These are phyloP conservation scores for Polyporus tsugae DNA, from an alignment of 1,284 basidiomycete species.

Conservation along the genomic window DNA sequence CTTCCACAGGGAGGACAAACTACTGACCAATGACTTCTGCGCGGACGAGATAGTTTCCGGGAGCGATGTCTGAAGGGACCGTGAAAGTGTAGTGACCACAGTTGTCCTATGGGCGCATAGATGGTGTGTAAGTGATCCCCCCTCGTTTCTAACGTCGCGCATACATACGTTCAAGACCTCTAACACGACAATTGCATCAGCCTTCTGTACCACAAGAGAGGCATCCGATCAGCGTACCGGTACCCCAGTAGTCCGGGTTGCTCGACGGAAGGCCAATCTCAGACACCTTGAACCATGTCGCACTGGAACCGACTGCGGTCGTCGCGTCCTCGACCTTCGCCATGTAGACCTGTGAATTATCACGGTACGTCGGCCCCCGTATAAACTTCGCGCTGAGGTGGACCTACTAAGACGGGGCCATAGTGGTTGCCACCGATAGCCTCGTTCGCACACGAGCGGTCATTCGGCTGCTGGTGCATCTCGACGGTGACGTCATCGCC, in stretches of 20 bases:
- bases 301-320: conserved; percentile 51
- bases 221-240: conserved; percentile 32
- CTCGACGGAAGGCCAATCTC: conserved; percentile 56
- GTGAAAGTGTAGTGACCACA: conserved; percentile 61
- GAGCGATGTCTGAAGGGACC: conserved; percentile 53
- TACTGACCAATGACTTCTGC: conserved; percentile 58
- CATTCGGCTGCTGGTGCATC: conserved; percentile 60
- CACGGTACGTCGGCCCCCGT: neutral
- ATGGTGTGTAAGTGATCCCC: neutral
- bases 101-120: conserved; percentile 46
- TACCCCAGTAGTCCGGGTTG: conserved; percentile 57
- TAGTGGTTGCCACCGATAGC: conserved; percentile 58
- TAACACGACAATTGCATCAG: conserved; percentile 6
- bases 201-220: neutral
- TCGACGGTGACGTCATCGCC: conserved; percentile 58
- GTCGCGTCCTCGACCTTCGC: conserved; percentile 56
- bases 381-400: neutral
- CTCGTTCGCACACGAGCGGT: conserved; percentile 55
- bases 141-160: neutral
- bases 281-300: conserved; percentile 61
- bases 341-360: conserved; percentile 48
- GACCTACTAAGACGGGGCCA: conserved; percentile 50
- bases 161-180: conserved; percentile 47
- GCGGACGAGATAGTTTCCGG: conserved; percentile 60
- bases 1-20: no score